Evolutionary conservation across 2,329 filamentous ascomycete genomes (phyloP), one percentile per base, ranked within the genome.

Genomic region (Beauveria asiatica): DNA sequence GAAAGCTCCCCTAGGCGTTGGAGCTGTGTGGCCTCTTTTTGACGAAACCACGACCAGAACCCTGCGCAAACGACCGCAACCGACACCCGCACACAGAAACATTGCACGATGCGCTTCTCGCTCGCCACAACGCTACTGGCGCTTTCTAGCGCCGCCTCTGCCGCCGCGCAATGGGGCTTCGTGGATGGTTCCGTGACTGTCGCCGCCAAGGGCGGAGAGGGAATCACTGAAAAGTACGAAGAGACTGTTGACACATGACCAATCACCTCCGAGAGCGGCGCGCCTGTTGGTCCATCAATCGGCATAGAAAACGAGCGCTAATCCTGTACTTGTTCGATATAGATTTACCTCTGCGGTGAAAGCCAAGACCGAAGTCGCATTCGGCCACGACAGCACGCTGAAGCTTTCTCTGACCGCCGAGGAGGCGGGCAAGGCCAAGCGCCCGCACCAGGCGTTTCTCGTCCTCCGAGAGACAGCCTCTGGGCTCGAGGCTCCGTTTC

Each of bases 361-460:
- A 19, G 78, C 92, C 64, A 75, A 83, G 57, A 83, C 83, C 54
- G 75, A 86, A 13, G 72, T 97, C 46, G 74, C 80, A 11, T 78
- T 97, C 63, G 83, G 85, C 63, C 74, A 80, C 58, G 73, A 83
- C 58, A 92, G 95, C 70, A 85, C 85, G 46, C 79, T 97, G 70
- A 96, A 94, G 78, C 77, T 99, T 65, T 76, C 85, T 65, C 77
- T 99, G 68, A 96, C 91, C 39, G 83, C 90, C 9, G 88, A 88
- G 71, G 90, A 96, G 69, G 86, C 83, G 70, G 85, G 86, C 74
- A 87, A 85, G 67, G 82, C 84, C 51, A 93, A 92, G 80, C 85
- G 89, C 65, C 91, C 94, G 67, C 94, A 99, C 75, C 94, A 99
- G 76, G 92, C 92, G 6, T 97, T 97, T 78, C 80, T 99, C 58